Base-by-base conservation (phyloP, 2,329 filamentous ascomycete species). In the Leptodontidium sp. region DNA sequence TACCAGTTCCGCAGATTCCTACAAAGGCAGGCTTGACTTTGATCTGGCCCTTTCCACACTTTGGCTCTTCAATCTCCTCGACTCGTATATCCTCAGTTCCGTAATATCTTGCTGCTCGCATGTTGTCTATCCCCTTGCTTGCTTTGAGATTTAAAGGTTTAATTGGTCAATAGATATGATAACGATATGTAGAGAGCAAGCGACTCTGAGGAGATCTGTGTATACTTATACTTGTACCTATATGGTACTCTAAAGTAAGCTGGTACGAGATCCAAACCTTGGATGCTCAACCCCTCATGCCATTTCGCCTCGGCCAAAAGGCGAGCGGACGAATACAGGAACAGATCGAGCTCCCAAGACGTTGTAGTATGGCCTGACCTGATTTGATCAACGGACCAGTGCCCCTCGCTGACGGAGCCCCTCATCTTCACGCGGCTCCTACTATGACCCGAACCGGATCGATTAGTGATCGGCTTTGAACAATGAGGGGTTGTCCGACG, bases 31-130 rank as follows among this genome's bases (percentile, higher is more conserved):
- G 81, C 66, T 80, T 79, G 67, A 85, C 77, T 76, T 82, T 79
- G 71, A 90, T 82, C 76, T 89, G 84, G 1, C 84, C 84, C 9
- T 82, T 77, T 5, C 82, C 79, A 66, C 85, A 84, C 8, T 76
- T 71, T 1, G 85, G 84, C 59, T 82, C 79, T 4, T 81, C 81
- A 32, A 88, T 79, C 70, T 85, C 76, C 71, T 87, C 85, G 71
- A 88, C 81, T 50, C 85, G 80, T 65, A 88, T 83, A 74, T 88
- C 85, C 71, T 84, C 82, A 68, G 83, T 84, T 17, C 85, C 86
- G 74, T 87, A 84, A 72, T 85, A 88, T 73, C 84, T 80, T 29
- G 84, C 83, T 58, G 86, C 86, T 71, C 82, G 82, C 86, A 88
- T 88, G 14, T 17, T 66, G 40, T 40, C n/a, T 17, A 9, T 29